Evolutionary conservation across 257 asterid species (phyloP).

Genomic region (Scutellaria barbata): DNA sequence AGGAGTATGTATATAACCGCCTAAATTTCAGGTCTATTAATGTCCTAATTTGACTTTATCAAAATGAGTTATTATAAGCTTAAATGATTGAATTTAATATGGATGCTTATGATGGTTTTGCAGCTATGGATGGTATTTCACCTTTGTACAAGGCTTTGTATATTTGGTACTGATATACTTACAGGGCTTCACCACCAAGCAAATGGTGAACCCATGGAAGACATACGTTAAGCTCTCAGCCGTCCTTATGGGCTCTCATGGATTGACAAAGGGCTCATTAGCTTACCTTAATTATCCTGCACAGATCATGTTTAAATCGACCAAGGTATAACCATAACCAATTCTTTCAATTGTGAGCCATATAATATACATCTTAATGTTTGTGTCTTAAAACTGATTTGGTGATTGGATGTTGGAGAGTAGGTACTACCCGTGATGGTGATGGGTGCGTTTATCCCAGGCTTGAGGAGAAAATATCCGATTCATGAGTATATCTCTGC

Average conservation of each 20-base stretch:
- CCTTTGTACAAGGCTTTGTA: constrained; percentile 92
- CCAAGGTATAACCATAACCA: constrained; percentile 60
- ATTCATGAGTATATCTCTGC: constrained; percentile 84
- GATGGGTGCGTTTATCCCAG: constrained; percentile 94
- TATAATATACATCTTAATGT: background rate
- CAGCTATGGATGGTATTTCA: constrained; percentile 97
- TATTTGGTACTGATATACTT: constrained; percentile 70
- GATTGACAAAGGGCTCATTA: constrained; percentile 88
- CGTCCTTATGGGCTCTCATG: constrained; percentile 97
- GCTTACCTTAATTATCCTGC: constrained; percentile 97
- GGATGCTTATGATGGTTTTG: constrained; percentile 29
- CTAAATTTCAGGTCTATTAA: constrained; percentile 68
- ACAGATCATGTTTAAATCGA: constrained; percentile 94
- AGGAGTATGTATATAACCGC: constrained; percentile 93
- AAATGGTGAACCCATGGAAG: constrained; percentile 96
- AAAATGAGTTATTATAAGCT: background rate
- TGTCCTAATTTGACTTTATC: constrained; percentile 21
- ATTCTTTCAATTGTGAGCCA: background rate
- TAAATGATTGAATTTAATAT: background rate
- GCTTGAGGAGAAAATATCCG: constrained; percentile 88
- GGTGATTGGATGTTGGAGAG: constrained; percentile 21
- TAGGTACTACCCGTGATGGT: constrained; percentile 95
- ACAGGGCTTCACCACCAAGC: constrained; percentile 91
- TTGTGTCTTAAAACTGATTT: background rate
- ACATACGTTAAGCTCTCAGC: constrained; percentile 86